Percentiles rank a stretch among this genome's conserved stretches.
These are phyloP conservation scores for Typha latifolia DNA, from an alignment of 176 grass and related monocot species.

Conservation along the genomic window DNA sequence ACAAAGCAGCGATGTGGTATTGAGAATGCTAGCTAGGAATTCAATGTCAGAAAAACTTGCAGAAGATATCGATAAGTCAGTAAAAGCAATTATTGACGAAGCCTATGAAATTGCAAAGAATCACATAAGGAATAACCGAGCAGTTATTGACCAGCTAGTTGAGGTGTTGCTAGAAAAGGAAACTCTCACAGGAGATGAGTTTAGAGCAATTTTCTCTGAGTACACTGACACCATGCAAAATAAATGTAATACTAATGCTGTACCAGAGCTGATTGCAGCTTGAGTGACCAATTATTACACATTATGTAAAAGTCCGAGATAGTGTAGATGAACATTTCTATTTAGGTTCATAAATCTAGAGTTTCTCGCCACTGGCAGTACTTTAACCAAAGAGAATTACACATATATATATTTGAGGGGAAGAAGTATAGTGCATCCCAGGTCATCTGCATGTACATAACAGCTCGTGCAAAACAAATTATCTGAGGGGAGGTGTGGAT, in stretches of 20 bases:
- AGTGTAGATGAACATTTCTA: neutral
- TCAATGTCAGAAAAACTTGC: constrained; percentile 73
- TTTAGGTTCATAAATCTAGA: neutral
- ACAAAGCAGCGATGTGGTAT: constrained; percentile 57
- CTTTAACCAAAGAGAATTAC: too few relatives aligned
- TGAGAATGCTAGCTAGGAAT: constrained; percentile 72
- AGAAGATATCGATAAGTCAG: constrained; percentile 46
- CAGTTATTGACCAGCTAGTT: constrained; percentile 61
- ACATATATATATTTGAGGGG: too few relatives aligned
- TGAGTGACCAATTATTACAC: constrained; percentile 21
- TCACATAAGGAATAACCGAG: constrained; percentile 47
- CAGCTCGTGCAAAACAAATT: neutral
- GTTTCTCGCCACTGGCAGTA: neutral
- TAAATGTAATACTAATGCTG: constrained; percentile 21
- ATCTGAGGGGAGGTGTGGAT: neutral
- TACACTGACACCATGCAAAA: constrained; percentile 34
- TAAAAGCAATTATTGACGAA: constrained; percentile 50
- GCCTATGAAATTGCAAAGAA: constrained; percentile 57
- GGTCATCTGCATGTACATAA: neutral
- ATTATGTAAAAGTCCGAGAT: neutral
- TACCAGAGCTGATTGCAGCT: constrained; percentile 30
- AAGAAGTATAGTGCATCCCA: neutral
- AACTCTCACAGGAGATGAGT: constrained; percentile 67
- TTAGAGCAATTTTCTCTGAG: constrained; percentile 59
- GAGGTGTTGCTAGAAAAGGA: constrained; percentile 75